A percentile compares a stretch with the other conserved stretches of the same genome.
phyloP scores from a whole-genome alignment of 1,284 basidiomycete species.

The Ganoderma sinense region DNA sequence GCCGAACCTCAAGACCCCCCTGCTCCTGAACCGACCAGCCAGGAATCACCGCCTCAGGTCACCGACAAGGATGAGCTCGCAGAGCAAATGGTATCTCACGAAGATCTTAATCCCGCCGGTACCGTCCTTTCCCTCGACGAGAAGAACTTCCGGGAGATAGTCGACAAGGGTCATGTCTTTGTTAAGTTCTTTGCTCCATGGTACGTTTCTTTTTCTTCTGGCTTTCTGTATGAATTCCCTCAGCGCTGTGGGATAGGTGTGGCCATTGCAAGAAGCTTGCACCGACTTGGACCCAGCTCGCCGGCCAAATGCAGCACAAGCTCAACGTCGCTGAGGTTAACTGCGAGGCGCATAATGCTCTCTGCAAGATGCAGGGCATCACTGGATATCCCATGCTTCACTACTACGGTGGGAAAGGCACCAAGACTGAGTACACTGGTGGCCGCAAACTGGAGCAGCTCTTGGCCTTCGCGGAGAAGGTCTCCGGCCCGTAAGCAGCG shows the following conservation, averaged over 20 bases:
- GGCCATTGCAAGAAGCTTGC: slow-evolving; percentile 93
- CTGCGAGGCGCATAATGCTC: slow-evolving; percentile 75
- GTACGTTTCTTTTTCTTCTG: slow-evolving; percentile 45
- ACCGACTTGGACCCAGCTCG: slow-evolving; percentile 81
- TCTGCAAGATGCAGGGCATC: slow-evolving; percentile 75
- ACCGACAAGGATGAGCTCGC: slow-evolving; percentile 12
- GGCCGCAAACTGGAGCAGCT: slow-evolving; percentile 75
- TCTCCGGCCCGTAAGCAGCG: slow-evolving; percentile 38
- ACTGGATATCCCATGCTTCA: slow-evolving; percentile 83
- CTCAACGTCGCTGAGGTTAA: slow-evolving; percentile 86
- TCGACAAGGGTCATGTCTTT: slow-evolving; percentile 73
- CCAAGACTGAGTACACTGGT: slow-evolving; percentile 74
- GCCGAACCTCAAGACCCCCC: slow-evolving; percentile 41
- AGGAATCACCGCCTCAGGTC: neutral
- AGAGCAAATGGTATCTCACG: slow-evolving; percentile 22
- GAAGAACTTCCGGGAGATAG: slow-evolving; percentile 56
- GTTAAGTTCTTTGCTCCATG: slow-evolving; percentile 94
- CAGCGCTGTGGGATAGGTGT: slow-evolving; percentile 55
- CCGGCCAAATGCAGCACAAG: slow-evolving; percentile 68
- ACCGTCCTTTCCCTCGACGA: slow-evolving; percentile 63
- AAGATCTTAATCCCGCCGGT: slow-evolving; percentile 65
- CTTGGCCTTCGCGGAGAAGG: slow-evolving; percentile 76
- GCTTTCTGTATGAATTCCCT: too few relatives aligned
- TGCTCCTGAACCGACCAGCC: slow-evolving; percentile 19
- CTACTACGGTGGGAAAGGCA: slow-evolving; percentile 59